Conservation (phyloP, 352 stramenopile species). For the Blastocystis sp. region DNA sequence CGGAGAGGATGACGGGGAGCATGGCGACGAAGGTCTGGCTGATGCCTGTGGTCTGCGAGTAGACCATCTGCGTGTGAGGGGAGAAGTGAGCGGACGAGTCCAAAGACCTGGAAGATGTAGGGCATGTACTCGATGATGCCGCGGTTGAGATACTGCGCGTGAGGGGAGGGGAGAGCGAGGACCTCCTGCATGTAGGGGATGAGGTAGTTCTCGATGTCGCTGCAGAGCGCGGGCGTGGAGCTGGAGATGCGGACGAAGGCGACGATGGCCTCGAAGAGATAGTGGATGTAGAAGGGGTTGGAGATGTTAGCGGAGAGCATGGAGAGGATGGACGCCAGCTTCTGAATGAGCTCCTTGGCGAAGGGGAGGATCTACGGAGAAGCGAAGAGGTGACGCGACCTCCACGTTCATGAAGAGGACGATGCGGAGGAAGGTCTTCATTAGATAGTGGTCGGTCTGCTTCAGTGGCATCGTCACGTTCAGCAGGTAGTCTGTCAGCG, state of each 20-base stretch:
- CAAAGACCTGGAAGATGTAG: conserved; percentile 48
- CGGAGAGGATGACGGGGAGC: neutral
- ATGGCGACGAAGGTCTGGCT: neutral
- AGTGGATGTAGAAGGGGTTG: conserved; percentile 42
- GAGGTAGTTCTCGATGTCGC: conserved; percentile 27
- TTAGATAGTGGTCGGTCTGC: conserved; percentile 42
- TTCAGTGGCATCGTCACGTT: neutral
- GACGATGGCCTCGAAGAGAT: conserved; percentile 49
- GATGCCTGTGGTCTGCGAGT: neutral
- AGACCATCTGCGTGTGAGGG: neutral
- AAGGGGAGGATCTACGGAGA: conserved; percentile 22
- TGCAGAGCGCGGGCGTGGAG: neutral
- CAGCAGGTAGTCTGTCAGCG: neutral
- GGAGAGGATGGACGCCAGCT: neutral
- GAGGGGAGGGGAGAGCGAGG: neutral
- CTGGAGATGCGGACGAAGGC: conserved; percentile 42
- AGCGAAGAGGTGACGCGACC: neutral
- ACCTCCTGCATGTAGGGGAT: conserved; percentile 31
- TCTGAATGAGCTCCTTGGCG: neutral
- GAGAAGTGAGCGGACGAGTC: neutral
- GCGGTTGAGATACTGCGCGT: conserved; percentile 6
- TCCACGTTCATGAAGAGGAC: conserved; percentile 35
- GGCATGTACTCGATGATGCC: conserved; percentile 48
- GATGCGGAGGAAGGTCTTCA: conserved; percentile 30
- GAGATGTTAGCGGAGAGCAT: neutral